Conservation (phyloP, 805 yeast species). For the Candida adriatica region DNA sequence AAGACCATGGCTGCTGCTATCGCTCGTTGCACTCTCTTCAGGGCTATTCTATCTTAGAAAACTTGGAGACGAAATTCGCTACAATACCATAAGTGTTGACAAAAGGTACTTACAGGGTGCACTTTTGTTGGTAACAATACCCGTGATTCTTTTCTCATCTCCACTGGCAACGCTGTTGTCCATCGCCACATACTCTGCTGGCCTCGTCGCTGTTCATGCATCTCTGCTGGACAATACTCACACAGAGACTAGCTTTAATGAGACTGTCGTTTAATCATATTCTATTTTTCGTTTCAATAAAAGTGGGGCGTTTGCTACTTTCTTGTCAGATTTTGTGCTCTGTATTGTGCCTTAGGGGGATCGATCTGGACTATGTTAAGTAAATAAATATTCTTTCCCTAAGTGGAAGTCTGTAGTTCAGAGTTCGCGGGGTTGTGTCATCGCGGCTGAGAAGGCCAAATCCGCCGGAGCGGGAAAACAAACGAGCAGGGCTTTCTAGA, state of each 20-base stretch:
- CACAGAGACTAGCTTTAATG: constrained; percentile 20
- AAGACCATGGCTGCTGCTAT: constrained; percentile 14
- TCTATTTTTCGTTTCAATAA: no score
- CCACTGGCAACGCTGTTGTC: constrained; percentile 12
- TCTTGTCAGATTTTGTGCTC: no score
- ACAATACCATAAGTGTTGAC: constrained; percentile 8
- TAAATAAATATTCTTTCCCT: no score
- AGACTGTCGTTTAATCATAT: constrained; percentile 12
- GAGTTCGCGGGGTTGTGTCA: no score
- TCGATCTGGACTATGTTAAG: no score
- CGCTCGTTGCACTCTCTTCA: constrained; percentile 4
- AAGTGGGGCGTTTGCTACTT: no score
- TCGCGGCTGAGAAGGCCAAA: no score
- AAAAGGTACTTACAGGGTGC: constrained; percentile 13
- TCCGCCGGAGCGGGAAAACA: no score
- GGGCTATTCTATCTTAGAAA: constrained; percentile 9
- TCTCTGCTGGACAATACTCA: constrained; percentile 10
- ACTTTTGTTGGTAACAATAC: constrained; percentile 11
- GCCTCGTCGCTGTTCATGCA: constrained; percentile 12
- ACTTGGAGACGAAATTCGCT: constrained; percentile 7
- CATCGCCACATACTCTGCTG: constrained; percentile 7
- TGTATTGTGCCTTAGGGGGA: no score
- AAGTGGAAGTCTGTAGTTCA: no score
- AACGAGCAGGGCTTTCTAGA: no score
- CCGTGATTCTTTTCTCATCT: constrained; percentile 16